Percentiles rank a stretch among this genome's conserved stretches.
These are phyloP conservation scores for Golovinomyces cichoracearum DNA, from an alignment of 2,329 filamentous ascomycete genomes.

Conservation along the genomic window DNA sequence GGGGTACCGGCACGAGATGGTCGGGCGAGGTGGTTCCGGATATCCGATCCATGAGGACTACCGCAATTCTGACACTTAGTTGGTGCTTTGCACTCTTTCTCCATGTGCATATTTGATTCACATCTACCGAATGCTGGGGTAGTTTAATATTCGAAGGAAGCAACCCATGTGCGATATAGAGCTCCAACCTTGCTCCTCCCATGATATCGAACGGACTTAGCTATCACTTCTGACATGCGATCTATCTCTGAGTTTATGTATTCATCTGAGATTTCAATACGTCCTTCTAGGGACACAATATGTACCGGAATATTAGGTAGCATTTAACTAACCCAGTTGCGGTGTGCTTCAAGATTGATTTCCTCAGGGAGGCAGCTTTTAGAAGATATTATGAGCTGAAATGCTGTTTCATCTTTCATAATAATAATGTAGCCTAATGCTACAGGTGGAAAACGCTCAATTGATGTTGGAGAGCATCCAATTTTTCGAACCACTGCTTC, in stretches of 20 bases:
- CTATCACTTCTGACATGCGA: background rate
- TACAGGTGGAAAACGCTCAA: background rate
- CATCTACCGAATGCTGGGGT: background rate
- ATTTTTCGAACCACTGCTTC: background rate
- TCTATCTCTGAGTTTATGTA: background rate
- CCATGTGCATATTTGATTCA: background rate
- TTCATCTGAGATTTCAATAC: background rate
- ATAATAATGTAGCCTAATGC: background rate
- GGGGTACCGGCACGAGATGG: too few relatives aligned
- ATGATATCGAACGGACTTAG: background rate
- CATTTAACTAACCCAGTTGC: background rate
- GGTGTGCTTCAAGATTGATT: background rate
- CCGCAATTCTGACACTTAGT: background rate
- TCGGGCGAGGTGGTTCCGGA: background rate
- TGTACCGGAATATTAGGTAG: background rate
- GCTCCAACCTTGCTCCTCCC: background rate
- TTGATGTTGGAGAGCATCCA: background rate
- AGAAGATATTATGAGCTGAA: background rate
- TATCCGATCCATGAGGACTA: background rate
- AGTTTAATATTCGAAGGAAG: background rate
- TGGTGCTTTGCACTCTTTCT: background rate
- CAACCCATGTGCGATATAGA: background rate
- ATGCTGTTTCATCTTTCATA: background rate
- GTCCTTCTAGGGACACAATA: background rate
- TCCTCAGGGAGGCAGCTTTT: background rate